Base-by-base conservation (phyloP, 1,284 basidiomycete species). In the Ceratobasidium sp. region DNA sequence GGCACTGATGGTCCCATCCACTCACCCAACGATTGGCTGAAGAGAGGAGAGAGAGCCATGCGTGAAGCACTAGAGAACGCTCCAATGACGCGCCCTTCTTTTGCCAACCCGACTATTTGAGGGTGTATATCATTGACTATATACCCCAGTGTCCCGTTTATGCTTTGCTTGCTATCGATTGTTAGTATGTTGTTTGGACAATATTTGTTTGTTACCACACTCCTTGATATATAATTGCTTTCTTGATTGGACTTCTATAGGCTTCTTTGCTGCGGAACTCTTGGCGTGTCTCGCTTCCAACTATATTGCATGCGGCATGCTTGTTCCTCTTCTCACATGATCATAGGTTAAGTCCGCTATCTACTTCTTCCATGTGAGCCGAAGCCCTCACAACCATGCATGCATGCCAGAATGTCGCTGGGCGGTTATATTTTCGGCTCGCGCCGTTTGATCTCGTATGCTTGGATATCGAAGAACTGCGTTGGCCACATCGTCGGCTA, bases 21-120 rank as follows among this genome's bases (percentile, higher is more conserved):
- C 26, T 36, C 67, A 18, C 74, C 74, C 0, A 45, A 73, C 18
- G 65, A 73, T 6, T 75, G 74, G 74, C 12, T 75, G 9, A 3
- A 14, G 23, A 62, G 60, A 41, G 74, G 74, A 6, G 70, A 72
- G 18, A 46, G 45, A 26, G 61, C 50, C 14, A 72, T 74, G 59
- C 58, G 73, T 30, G 46, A 58, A 1, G 61, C 39, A 2, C 41
- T 61, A 32, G 59, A 61, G 59, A 39, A 48, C 39, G 58, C 18
- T 18, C 59, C 53, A 4, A 18, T 55, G 1, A 36, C 14, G 18
- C 53, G 53, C 14, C 14, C 53, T 21, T 55, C 53, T 9, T n/a
- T 34, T 34, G 30, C 53, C 26, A 12, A 55, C 32, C 32, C 21
- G 3, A 4, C 53, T 34, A 34, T 6, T 21, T 55, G n/a, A 34